phyloP scores from a whole-genome alignment of 169 alveolate genomes.

The Plasmodium relictum region DNA sequence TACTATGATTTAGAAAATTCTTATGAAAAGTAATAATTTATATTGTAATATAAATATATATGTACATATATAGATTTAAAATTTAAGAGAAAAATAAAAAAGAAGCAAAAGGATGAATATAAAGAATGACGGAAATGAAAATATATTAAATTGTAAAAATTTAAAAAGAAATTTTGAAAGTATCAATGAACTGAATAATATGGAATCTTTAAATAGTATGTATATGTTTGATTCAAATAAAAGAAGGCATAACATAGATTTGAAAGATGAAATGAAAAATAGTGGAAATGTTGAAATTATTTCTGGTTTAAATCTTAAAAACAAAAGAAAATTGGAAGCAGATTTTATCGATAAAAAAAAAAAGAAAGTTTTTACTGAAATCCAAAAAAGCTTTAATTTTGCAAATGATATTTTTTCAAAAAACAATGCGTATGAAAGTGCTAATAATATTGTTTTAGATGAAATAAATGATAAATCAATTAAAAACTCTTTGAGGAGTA shows the following conservation, averaged over 20 bases:
- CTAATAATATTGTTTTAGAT: slow-evolving; percentile 5
- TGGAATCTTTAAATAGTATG: slow-evolving; percentile 6
- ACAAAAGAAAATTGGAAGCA: slow-evolving; percentile 36
- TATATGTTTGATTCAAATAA: slow-evolving; percentile 15
- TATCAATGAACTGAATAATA: neutral
- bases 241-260: slow-evolving; percentile 3
- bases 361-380: slow-evolving; percentile 24
- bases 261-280: neutral
- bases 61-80: neutral
- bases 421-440: neutral
- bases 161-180: slow-evolving; percentile 23
- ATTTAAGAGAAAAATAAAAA: neutral
- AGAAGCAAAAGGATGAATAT: slow-evolving; percentile 1
- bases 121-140: slow-evolving; percentile 9
- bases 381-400: slow-evolving; percentile 3
- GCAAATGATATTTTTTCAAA: neutral
- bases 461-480: neutral
- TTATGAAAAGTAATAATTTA: neutral
- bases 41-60: neutral
- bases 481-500: neutral
- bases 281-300: neutral
- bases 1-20: neutral
- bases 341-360: slow-evolving; percentile 25
- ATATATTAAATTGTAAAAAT: neutral
- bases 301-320: neutral